Evolutionary conservation across 2,329 filamentous ascomycete species (phyloP).

Genomic region (Sarocladium brachiariae): DNA sequence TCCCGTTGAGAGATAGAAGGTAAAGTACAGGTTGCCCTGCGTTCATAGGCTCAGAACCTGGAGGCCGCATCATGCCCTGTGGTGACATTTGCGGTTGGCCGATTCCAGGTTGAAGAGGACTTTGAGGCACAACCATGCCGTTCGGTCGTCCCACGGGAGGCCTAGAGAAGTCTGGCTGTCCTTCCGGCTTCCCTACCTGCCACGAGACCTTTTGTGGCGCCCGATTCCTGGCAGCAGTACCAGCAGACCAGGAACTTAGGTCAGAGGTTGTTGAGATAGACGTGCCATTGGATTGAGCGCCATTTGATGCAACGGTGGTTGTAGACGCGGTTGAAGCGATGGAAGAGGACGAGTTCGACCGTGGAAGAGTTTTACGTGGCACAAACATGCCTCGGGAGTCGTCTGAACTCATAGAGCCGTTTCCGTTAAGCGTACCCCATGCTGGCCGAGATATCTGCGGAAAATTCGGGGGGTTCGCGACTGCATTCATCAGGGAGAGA

Average conservation of each 20-base stretch:
- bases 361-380: conserved; percentile 79
- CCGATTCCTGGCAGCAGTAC: conserved; percentile 41
- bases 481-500: conserved; percentile 55
- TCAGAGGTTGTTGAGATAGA: conserved; percentile 40
- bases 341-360: conserved; percentile 73
- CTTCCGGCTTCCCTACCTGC: conserved; percentile 41
- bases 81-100: conserved; percentile 32
- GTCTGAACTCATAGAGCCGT: conserved; percentile 70
- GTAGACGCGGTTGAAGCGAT: conserved; percentile 53
- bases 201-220: conserved; percentile 44
- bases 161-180: conserved; percentile 40
- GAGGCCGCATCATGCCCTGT: conserved; percentile 53
- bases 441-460: conserved; percentile 55
- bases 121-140: conserved; percentile 30
- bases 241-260: conserved; percentile 40
- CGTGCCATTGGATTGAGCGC: conserved; percentile 56
- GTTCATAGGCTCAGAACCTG: conserved; percentile 48
- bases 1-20: conserved; percentile 85
- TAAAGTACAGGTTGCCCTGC: conserved; percentile 71
- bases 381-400: conserved; percentile 83
- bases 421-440: conserved; percentile 56
- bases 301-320: conserved; percentile 57
- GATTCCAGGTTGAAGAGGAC: conserved; percentile 23
- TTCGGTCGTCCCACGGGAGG: conserved; percentile 36
- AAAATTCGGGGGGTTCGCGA: conserved; percentile 59